Evolutionary conservation across 2,329 filamentous ascomycete species (phyloP).

Genomic region (Cytospora paraplurivora): DNA sequence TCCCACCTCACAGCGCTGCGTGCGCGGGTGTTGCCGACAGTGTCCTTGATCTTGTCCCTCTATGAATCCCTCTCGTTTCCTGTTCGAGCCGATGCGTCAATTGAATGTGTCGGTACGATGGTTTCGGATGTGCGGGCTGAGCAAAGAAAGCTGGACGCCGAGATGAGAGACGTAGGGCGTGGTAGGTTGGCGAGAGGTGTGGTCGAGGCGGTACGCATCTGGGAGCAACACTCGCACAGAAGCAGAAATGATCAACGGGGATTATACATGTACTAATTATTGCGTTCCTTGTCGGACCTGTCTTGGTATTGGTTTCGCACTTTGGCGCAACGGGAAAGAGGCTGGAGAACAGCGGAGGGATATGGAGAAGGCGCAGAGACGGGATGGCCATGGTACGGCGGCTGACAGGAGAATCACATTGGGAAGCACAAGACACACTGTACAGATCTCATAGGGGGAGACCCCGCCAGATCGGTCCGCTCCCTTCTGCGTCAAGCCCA

Average conservation of each 20-base stretch:
- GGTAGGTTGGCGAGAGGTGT: slow-evolving; percentile 21
- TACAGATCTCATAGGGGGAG: neutral
- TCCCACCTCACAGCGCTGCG: neutral
- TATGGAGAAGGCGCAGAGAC: slow-evolving; percentile 19
- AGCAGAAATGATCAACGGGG: neutral
- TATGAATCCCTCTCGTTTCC: neutral
- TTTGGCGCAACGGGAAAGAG: slow-evolving; percentile 29
- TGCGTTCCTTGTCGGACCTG: slow-evolving; percentile 25
- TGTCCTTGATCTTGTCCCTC: neutral
- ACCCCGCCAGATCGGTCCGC: slow-evolving; percentile 3
- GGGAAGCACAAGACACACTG: slow-evolving; percentile 10
- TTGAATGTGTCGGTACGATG: slow-evolving; percentile 24
- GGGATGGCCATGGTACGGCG: neutral
- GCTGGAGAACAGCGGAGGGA: slow-evolving; percentile 21
- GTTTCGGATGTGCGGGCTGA: slow-evolving; percentile 34
- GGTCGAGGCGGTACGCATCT: slow-evolving; percentile 8
- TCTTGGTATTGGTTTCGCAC: slow-evolving; percentile 37
- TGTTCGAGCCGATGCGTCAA: neutral
- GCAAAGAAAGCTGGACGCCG: slow-evolving; percentile 43
- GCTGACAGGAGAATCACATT: neutral
- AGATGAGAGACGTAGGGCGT: slow-evolving; percentile 28
- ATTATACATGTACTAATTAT: slow-evolving; percentile 3
- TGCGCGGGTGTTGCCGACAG: neutral
- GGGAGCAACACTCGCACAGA: slow-evolving; percentile 1
- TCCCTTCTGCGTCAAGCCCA: neutral